Conservation (phyloP, 2,329 filamentous ascomycete species). For the Myriangium duriaei region DNA sequence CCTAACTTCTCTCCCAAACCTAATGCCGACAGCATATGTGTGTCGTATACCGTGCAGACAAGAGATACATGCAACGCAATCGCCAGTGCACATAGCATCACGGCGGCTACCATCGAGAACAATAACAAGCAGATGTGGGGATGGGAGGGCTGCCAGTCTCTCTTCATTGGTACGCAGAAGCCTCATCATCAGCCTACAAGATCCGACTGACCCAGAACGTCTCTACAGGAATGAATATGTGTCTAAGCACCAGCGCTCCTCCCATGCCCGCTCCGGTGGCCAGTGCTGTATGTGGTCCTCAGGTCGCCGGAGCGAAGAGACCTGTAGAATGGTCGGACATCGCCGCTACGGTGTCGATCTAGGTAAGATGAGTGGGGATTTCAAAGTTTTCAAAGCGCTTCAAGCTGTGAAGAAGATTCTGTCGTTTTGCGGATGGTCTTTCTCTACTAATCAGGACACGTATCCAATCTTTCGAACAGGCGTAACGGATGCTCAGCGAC, state of each 20-base stretch:
- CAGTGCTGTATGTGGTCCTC: conserved; percentile 35
- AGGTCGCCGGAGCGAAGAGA: conserved; percentile 26
- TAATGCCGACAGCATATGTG: conserved; percentile 27
- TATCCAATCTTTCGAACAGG: conserved; percentile 28
- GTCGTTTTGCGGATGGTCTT: conserved; percentile 33
- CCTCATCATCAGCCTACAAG: too few relatives aligned
- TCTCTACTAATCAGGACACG: conserved; percentile 26
- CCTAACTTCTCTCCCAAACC: conserved; percentile 23
- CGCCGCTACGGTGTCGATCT: too few relatives aligned
- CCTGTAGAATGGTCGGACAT: conserved; percentile 23
- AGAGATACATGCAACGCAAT: conserved; percentile 27
- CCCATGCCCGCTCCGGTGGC: conserved; percentile 29
- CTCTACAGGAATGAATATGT: conserved; percentile 27
- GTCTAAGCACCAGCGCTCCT: conserved; percentile 28
- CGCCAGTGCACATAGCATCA: conserved; percentile 25
- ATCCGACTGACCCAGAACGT: too few relatives aligned
- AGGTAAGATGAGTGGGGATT: too few relatives aligned
- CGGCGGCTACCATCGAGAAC: conserved; percentile 24
- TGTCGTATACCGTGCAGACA: conserved; percentile 22
- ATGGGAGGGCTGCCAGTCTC: conserved; percentile 27
- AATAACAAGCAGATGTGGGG: conserved; percentile 34
- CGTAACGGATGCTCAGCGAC: conserved; percentile 26
- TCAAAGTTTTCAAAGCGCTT: too few relatives aligned
- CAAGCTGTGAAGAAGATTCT: conserved; percentile 28
- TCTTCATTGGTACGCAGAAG: too few relatives aligned